Base-by-base conservation (phyloP, 1,284 basidiomycete genomes). In the Stygiomarasmius scandens region DNA sequence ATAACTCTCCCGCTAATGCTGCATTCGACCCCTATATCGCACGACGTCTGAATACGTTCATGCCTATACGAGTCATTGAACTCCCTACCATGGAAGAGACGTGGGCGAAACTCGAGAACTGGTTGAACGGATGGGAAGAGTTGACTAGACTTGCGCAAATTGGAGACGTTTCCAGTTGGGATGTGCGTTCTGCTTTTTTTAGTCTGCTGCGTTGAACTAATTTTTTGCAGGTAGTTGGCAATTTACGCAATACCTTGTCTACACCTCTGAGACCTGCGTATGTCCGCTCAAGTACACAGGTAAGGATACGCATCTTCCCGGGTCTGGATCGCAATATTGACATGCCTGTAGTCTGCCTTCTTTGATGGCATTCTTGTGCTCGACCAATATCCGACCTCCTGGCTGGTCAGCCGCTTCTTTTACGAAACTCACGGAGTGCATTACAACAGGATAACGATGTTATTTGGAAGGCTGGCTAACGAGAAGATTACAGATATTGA, bases 1-100 rank as follows among this genome's bases (percentile, higher is more conserved):
- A 75, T 1, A 71, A 74, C 19, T 87, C 88, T 1, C 74, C 78
- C 0, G 85, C 84, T 0, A 70, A 67, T 24, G 71, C 78, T 0
- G 83, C 84, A 0, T 90, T 95, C 57, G 91, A 91, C 67, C 83
- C 89, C 3, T 77, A 83, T 43, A 84, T 93, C 49, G 81, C 83
- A 2, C 84, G 91, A 5, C 79, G 82, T 49, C 76, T 95, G 0
- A 86, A 87, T 24, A 88, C 87, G 38, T 85, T 83, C 59, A 86
- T 92, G 67, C 93, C 93, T 0, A 82, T 92, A 6, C 83, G 87
- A 14, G 73, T 85, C 2, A 74, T 91, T 16, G 69, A 77, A 3
- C 66, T 89, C 0, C 85, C 85, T 0, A 63, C 76, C 1, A 74
- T 80, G 46, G 69, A 75, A 12, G 69, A 79, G 2, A 82, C 80